A percentile compares a stretch with the other conserved stretches of the same genome.
Evolutionary conservation across 2,329 filamentous ascomycete genomes (phyloP).

Genomic region (Diaporthe aspalathi): DNA sequence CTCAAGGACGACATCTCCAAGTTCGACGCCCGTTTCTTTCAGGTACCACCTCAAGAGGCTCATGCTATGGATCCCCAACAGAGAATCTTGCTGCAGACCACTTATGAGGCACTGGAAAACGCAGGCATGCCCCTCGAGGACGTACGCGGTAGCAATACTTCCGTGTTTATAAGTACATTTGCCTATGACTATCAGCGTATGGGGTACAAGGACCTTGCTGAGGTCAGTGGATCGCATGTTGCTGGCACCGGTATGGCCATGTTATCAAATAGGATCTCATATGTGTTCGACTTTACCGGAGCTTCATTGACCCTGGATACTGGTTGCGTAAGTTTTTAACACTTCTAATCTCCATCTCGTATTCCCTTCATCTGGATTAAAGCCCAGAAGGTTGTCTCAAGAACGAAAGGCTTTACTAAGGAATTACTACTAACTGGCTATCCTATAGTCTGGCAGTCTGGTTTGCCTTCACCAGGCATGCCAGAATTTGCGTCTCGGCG

Average conservation of each 20-base stretch:
- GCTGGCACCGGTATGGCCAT: slow-evolving; percentile 41
- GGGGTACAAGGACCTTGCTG: slow-evolving; percentile 41
- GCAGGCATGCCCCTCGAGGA: slow-evolving; percentile 47
- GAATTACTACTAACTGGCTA: background rate
- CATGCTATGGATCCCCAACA: slow-evolving; percentile 46
- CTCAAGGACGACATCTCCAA: slow-evolving; percentile 46
- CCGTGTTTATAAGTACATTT: slow-evolving; percentile 47
- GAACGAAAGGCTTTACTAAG: background rate
- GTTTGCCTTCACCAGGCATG: slow-evolving; percentile 48
- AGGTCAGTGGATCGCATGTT: slow-evolving; percentile 39
- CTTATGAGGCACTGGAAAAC: slow-evolving; percentile 50
- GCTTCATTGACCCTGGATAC: slow-evolving; percentile 48
- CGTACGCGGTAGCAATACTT: slow-evolving; percentile 47
- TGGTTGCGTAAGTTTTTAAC: slow-evolving; percentile 44
- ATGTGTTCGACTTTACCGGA: slow-evolving; percentile 47
- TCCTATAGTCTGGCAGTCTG: slow-evolving; percentile 44
- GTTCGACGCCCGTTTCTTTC: slow-evolving; percentile 46
- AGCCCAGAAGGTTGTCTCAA: background rate
- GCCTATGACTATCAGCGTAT: slow-evolving; percentile 42
- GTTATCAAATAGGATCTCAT: slow-evolving; percentile 45
- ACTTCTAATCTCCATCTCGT: background rate
- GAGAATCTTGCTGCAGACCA: slow-evolving; percentile 47
- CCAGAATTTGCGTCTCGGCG: slow-evolving; percentile 46
- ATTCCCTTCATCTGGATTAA: background rate
- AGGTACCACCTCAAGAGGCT: slow-evolving; percentile 16